Evolutionary conservation across 2,329 filamentous ascomycete genomes (phyloP).

Genomic region (Penicillium expansum): DNA sequence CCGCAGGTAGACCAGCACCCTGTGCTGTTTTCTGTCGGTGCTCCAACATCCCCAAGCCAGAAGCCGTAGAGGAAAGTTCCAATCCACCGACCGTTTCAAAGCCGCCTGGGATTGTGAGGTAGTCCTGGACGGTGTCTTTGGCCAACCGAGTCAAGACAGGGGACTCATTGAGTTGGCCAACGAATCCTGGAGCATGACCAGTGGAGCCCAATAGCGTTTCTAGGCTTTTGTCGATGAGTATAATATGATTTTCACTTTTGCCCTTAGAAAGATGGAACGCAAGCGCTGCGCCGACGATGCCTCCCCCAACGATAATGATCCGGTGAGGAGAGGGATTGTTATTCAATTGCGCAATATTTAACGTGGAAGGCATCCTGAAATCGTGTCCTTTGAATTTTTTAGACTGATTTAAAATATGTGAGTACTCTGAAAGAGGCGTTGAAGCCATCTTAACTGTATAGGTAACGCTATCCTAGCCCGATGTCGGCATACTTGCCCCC

Average conservation of each 20-base stretch:
- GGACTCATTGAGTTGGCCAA: conserved; percentile 38
- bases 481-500: neutral
- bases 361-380: neutral
- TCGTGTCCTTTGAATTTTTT: neutral
- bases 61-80: conserved; percentile 24
- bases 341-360: conserved; percentile 7
- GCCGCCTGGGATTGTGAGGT: conserved; percentile 27
- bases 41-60: conserved; percentile 20
- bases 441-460: neutral
- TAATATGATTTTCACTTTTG: conserved; percentile 14
- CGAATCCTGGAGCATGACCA: conserved; percentile 34
- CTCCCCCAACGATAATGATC: conserved; percentile 29
- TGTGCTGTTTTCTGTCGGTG: conserved; percentile 19
- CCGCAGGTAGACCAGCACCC: conserved; percentile 24
- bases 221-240: conserved; percentile 30
- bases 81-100: conserved; percentile 30
- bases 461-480: neutral
- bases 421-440: neutral
- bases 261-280: conserved; percentile 30
- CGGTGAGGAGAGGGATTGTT: conserved; percentile 1
- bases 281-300: conserved; percentile 37
- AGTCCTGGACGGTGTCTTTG: conserved; percentile 31
- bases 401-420: neutral
- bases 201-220: conserved; percentile 31
- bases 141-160: conserved; percentile 31